Conservation (phyloP, 257 asterid genomes). For the Scutellaria minor region DNA sequence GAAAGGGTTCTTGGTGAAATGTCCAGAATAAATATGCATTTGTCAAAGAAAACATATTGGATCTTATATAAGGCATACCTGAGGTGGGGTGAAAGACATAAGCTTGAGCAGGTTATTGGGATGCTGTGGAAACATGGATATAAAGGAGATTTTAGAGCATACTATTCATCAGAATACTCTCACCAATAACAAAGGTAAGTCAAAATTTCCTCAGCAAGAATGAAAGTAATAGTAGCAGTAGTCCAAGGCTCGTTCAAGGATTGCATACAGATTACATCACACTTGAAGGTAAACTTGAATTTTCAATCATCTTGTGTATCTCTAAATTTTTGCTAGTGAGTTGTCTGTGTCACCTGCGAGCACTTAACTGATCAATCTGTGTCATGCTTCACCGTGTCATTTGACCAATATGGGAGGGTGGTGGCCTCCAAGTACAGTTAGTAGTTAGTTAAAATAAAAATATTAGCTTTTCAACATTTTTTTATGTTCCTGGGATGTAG, state of each 20-base stretch:
- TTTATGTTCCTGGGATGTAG: background rate
- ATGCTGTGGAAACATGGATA: slow-evolving; percentile 74
- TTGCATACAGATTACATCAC: slow-evolving; percentile 21
- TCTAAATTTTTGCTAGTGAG: background rate
- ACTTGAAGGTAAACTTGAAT: slow-evolving; percentile 37
- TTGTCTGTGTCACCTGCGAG: background rate
- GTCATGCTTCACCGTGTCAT: background rate
- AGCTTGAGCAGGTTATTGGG: slow-evolving; percentile 69
- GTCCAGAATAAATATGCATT: slow-evolving; percentile 56
- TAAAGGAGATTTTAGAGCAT: slow-evolving; percentile 40
- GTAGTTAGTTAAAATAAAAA: background rate
- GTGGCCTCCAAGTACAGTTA: background rate
- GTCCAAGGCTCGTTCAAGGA: slow-evolving; percentile 30
- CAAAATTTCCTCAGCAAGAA: slow-evolving; percentile 33
- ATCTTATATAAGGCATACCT: slow-evolving; percentile 61
- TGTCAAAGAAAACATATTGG: slow-evolving; percentile 65
- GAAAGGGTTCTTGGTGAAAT: slow-evolving; percentile 79
- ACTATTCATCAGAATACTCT: slow-evolving; percentile 21
- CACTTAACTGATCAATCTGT: background rate
- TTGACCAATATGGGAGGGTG: slow-evolving; percentile 9
- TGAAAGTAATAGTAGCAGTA: slow-evolving; percentile 12
- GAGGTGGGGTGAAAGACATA: slow-evolving; percentile 53
- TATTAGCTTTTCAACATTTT: background rate
- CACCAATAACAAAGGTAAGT: slow-evolving; percentile 3
- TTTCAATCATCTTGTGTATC: background rate